These are phyloP conservation scores for Macadamia tetraphylla DNA, from an alignment of 164 flowering plant genomes.

Conservation along the genomic window DNA sequence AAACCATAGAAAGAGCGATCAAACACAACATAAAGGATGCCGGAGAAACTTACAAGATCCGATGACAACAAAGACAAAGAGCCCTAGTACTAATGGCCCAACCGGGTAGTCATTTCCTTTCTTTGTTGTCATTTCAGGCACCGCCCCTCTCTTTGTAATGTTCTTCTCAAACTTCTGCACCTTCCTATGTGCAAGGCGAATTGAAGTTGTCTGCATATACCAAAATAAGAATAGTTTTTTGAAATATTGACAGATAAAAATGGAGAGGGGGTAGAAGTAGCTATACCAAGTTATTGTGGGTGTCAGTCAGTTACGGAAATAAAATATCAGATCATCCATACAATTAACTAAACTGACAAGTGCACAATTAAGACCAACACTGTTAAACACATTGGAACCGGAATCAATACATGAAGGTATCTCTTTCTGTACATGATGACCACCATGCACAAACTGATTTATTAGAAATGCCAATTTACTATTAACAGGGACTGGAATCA, in stretches of 20 bases:
- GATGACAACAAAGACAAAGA: conserved; percentile 71
- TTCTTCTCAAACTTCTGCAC: conserved; percentile 41
- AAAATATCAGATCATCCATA: no score
- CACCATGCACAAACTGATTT: no score
- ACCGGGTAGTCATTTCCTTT: conserved; percentile 71
- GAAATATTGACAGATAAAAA: neutral
- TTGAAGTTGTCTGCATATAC: conserved; percentile 56
- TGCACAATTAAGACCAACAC: no score
- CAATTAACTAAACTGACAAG: no score
- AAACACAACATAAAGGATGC: neutral
- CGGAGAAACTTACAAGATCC: conserved; percentile 58
- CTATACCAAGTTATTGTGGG: no score
- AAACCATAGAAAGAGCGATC: neutral
- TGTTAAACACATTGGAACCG: no score
- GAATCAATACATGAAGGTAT: no score
- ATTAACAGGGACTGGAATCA: no score
- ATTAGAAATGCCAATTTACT: no score
- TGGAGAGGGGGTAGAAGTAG: neutral
- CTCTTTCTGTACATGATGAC: no score
- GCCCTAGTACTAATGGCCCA: conserved; percentile 65
- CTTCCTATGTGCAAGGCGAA: conserved; percentile 46
- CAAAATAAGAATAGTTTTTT: neutral
- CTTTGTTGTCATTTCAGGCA: conserved; percentile 49
- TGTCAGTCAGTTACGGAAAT: no score
- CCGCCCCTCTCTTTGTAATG: conserved; percentile 37